Evolutionary conservation across 2,329 filamentous ascomycete species (phyloP).

Genomic region (Helminthosporium solani): DNA sequence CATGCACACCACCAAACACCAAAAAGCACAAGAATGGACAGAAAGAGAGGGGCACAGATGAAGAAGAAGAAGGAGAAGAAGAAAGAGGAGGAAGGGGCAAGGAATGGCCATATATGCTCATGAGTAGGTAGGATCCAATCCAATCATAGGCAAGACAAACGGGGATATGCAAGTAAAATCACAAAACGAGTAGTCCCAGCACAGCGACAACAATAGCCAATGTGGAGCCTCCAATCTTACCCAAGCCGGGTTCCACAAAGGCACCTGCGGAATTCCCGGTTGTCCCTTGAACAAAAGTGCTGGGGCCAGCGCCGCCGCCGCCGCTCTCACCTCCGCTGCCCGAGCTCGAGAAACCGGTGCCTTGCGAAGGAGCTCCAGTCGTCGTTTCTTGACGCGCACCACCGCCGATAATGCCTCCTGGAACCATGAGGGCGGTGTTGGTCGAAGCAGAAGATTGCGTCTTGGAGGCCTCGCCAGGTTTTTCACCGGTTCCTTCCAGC

Average conservation of each 20-base stretch:
- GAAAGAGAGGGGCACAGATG: no score
- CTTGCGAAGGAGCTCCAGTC: conserved; percentile 10
- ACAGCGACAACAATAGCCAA: conserved; percentile 38
- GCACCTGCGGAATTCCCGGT: conserved; percentile 16
- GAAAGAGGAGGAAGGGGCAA: no score
- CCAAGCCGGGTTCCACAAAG: conserved; percentile 24
- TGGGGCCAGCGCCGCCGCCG: conserved; percentile 14
- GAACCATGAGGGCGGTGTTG: conserved; percentile 51
- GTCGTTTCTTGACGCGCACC: conserved; percentile 42
- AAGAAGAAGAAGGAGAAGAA: no score
- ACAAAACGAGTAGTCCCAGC: conserved; percentile 33
- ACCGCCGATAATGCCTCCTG: conserved; percentile 56
- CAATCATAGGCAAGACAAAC: no score
- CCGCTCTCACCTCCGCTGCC: conserved; percentile 13
- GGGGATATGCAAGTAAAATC: conserved; percentile 1
- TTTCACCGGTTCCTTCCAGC: conserved; percentile 74
- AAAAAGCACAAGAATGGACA: no score
- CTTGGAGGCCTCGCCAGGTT: conserved; percentile 56
- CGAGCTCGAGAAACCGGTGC: conserved; percentile 22
- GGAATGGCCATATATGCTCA: no score
- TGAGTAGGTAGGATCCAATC: no score
- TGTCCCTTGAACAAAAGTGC: conserved; percentile 12
- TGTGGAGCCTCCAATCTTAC: conserved; percentile 32
- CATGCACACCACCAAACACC: no score
- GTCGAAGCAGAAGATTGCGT: conserved; percentile 29